A percentile compares a stretch with the other conserved stretches of the same genome.
Conservation (phyloP, 2,329 filamentous ascomycete genomes). For the Cercospora beticola region DNA sequence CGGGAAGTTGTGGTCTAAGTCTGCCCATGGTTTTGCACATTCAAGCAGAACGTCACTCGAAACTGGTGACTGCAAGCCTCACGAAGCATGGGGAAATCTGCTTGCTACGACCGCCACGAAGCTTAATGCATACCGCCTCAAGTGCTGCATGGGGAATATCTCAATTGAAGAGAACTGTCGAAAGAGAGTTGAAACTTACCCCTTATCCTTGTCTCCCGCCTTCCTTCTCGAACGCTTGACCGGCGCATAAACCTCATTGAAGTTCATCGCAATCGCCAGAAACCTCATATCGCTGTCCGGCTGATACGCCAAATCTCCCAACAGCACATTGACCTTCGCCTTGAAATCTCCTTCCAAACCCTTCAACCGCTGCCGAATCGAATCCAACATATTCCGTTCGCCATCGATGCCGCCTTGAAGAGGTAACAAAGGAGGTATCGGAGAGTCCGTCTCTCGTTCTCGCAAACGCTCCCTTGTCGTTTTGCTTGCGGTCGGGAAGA, state of each 20-base stretch:
- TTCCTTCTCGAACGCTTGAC: constrained; percentile 46
- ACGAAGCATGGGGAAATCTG: background rate
- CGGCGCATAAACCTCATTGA: constrained; percentile 93
- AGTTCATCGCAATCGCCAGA: constrained; percentile 96
- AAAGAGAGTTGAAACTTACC: background rate
- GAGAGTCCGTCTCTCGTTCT: constrained; percentile 41
- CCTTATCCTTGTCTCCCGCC: constrained; percentile 20
- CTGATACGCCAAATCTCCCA: constrained; percentile 90
- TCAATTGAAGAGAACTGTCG: background rate
- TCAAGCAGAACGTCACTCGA: background rate
- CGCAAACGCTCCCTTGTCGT: constrained; percentile 13
- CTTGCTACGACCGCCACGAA: background rate
- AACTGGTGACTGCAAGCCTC: background rate
- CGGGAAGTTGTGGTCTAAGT: background rate
- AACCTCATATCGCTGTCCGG: constrained; percentile 94
- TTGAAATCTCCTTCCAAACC: constrained; percentile 75
- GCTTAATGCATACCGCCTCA: background rate
- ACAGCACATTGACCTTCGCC: constrained; percentile 71
- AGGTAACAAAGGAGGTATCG: constrained; percentile 45
- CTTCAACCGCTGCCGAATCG: constrained; percentile 70
- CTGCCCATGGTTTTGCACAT: no score
- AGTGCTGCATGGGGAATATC: background rate
- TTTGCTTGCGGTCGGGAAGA: constrained; percentile 21
- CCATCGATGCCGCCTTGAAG: constrained; percentile 39
- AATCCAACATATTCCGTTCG: constrained; percentile 68